These are phyloP conservation scores for Botrytis galanthina DNA, from an alignment of 2,329 filamentous ascomycete genomes.

Conservation along the genomic window DNA sequence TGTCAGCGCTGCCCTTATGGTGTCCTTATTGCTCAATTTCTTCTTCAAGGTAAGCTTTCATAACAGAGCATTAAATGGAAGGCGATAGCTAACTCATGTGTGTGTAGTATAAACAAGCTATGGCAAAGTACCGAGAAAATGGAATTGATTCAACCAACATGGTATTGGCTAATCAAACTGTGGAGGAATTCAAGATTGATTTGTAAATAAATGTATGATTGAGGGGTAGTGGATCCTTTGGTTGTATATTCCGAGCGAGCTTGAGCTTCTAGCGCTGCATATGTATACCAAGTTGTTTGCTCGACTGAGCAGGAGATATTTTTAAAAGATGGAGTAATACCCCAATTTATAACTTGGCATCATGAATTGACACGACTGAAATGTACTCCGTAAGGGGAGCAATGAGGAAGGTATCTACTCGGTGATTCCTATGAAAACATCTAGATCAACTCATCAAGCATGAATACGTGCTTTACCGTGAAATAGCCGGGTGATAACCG, in stretches of 20 bases:
- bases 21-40: conserved; percentile 84
- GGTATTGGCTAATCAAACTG: not conserved
- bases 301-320: not conserved
- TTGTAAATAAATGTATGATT: conserved; percentile 13
- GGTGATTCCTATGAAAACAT: not conserved
- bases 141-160: conserved; percentile 8
- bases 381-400: not conserved
- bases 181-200: conserved; percentile 22
- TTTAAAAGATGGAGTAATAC: conserved; percentile 1
- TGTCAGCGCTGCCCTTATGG: conserved; percentile 74
- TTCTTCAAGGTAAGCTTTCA: conserved; percentile 66
- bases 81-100: conserved; percentile 20
- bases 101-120: conserved; percentile 31
- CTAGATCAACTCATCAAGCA: not conserved
- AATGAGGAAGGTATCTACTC: not conserved
- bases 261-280: not conserved
- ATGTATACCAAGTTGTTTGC: conserved; percentile 10
- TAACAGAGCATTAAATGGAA: not conserved
- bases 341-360: not conserved
- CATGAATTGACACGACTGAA: not conserved
- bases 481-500: conserved; percentile 10
- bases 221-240: conserved; percentile 1
- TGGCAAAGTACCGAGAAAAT: conserved; percentile 20
- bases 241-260: conserved; percentile 5
- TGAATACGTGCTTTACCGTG: not conserved